Evolutionary conservation across 306 rosid genomes (phyloP).

Genomic region (Cicer yamashitae): DNA sequence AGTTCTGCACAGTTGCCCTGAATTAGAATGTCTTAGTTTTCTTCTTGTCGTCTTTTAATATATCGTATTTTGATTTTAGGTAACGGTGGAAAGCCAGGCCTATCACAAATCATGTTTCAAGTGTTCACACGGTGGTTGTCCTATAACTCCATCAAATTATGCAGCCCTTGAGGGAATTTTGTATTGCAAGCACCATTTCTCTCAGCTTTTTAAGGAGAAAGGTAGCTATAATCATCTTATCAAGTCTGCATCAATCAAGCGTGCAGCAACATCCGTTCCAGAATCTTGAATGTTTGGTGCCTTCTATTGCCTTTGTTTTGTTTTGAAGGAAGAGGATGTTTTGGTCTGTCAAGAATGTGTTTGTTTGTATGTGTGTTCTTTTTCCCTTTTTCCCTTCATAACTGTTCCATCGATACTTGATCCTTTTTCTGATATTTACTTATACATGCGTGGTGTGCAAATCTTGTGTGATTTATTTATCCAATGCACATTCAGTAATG

Average conservation of each 20-base stretch:
- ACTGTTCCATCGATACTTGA: conserved; percentile 32
- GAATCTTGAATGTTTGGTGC: conserved; percentile 53
- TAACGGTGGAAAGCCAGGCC: conserved; percentile 88
- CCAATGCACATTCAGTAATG: conserved; percentile 43
- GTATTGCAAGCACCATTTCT: conserved; percentile 97
- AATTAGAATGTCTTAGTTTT: background rate
- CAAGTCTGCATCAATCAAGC: conserved; percentile 77
- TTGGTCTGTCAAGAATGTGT: conserved; percentile 40
- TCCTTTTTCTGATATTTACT: conserved; percentile 37
- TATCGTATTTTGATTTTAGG: conserved; percentile 56
- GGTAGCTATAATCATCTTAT: conserved; percentile 75
- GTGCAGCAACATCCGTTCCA: conserved; percentile 60
- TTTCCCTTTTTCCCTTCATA: background rate
- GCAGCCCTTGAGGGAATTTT: conserved; percentile 93
- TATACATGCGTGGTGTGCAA: conserved; percentile 45
- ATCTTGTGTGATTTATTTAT: conserved; percentile 46
- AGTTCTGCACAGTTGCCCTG: background rate
- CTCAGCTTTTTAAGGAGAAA: conserved; percentile 96
- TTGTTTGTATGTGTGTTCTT: conserved; percentile 43
- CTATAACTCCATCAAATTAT: conserved; percentile 86
- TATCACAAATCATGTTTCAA: conserved; percentile 52
- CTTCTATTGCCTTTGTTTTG: conserved; percentile 15
- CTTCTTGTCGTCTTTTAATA: background rate
- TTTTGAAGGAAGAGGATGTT: conserved; percentile 5
- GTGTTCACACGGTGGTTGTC: conserved; percentile 95